Percentiles rank a stretch among this genome's conserved stretches.
phyloP scores from a whole-genome alignment of 257 asterid genomes.

The Cordia subcordata region DNA sequence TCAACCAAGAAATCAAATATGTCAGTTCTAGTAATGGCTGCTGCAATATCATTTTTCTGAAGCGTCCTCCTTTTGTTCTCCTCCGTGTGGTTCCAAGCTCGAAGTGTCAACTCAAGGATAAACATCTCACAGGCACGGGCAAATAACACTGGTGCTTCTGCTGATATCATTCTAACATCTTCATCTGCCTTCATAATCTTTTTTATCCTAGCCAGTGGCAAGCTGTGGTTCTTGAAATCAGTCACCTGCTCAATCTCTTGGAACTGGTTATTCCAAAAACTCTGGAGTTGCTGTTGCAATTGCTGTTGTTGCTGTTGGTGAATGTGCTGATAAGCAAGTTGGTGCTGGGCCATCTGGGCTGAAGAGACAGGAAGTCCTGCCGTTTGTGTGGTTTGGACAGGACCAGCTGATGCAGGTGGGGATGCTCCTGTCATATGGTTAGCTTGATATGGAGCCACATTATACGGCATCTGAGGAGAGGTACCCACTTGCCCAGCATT shows the following conservation, averaged over 20 bases:
- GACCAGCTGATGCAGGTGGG: conserved; percentile 53
- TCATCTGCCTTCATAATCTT: conserved; percentile 97
- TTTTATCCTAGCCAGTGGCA: conserved; percentile 92
- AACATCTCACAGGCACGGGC: conserved; percentile 99
- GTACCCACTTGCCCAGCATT: conserved; percentile 54
- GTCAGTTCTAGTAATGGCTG: conserved; percentile 94
- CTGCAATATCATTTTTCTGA: conserved; percentile 94
- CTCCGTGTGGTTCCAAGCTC: conserved; percentile 95
- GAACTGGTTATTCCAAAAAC: conserved; percentile 72
- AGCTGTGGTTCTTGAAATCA: conserved; percentile 92
- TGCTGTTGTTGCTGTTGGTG: conserved; percentile 95
- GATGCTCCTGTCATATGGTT: conserved; percentile 60
- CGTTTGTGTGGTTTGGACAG: conserved; percentile 69
- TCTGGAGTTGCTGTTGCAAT: conserved; percentile 78
- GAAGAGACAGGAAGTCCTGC: conserved; percentile 65
- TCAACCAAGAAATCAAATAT: conserved; percentile 95
- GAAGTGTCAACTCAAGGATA: conserved; percentile 88
- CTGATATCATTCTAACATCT: conserved; percentile 93
- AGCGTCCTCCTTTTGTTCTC: conserved; percentile 97
- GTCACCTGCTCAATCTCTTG: conserved; percentile 75
- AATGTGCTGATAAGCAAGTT: conserved; percentile 92
- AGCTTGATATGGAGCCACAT: conserved; percentile 60
- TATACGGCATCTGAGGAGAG: conserved; percentile 64
- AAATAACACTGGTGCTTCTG: conserved; percentile 91
- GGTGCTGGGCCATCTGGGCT: conserved; percentile 85